A percentile compares a stretch with the other conserved stretches of the same genome.
Evolutionary conservation across 2,329 filamentous ascomycete genomes (phyloP).

Genomic region (Colletotrichum agaves): DNA sequence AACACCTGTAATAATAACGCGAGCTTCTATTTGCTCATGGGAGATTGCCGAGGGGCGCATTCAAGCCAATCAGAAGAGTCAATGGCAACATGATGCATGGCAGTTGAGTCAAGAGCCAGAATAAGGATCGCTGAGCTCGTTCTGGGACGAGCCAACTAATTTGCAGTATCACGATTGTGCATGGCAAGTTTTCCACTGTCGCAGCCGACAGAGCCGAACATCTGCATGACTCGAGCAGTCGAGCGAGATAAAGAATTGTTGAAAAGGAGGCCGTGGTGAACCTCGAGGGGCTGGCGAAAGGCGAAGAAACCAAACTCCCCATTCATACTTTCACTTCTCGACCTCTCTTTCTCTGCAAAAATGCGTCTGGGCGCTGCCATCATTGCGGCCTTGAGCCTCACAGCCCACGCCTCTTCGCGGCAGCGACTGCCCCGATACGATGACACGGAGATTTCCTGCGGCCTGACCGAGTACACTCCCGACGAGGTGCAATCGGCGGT

Average conservation of each 20-base stretch:
- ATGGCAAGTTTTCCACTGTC: slow-evolving; percentile 10
- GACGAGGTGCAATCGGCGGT: slow-evolving; percentile 60
- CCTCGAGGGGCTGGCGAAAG: neutral
- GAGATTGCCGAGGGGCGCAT: slow-evolving; percentile 4
- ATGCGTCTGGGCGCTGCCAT: slow-evolving; percentile 29
- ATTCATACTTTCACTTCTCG: neutral
- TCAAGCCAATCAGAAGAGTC: slow-evolving; percentile 20
- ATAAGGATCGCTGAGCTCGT: slow-evolving; percentile 10
- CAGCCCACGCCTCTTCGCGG: slow-evolving; percentile 43
- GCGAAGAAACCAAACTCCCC: neutral
- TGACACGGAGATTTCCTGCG: slow-evolving; percentile 53
- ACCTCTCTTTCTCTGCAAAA: neutral
- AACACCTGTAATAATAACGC: neutral
- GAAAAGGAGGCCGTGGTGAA: neutral
- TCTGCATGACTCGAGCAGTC: neutral
- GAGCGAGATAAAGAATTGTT: neutral
- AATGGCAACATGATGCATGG: slow-evolving; percentile 3
- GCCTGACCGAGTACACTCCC: slow-evolving; percentile 62
- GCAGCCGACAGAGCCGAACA: neutral
- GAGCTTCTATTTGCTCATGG: neutral
- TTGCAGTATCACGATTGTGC: neutral
- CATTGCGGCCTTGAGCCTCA: slow-evolving; percentile 28
- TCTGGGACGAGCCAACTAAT: neutral
- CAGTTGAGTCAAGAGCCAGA: neutral
- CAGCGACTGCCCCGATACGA: slow-evolving; percentile 45